Conservation (phyloP, 2,329 filamentous ascomycete genomes). For the Calonectria naviculata region DNA sequence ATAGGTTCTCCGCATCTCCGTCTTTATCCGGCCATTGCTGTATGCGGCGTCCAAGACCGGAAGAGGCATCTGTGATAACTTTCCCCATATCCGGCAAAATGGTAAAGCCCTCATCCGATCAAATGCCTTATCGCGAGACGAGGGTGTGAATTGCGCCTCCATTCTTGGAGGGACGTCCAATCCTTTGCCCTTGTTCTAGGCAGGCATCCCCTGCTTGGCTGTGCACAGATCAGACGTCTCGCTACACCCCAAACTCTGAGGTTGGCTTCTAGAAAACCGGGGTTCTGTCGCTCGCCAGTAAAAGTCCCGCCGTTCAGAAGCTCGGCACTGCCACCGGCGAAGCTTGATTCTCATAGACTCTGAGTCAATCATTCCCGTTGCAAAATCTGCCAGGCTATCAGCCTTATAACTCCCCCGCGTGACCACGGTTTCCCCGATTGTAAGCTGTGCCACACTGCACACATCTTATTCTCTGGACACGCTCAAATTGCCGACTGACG, state of each 20-base stretch:
- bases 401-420: background rate
- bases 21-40: background rate
- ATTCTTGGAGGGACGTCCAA: background rate
- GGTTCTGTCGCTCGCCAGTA: background rate
- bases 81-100: background rate
- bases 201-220: background rate
- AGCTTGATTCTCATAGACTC: background rate
- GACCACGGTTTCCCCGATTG: background rate
- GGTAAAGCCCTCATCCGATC: background rate
- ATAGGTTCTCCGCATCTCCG: background rate
- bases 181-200: background rate
- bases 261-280: background rate
- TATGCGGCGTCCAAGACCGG: background rate
- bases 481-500: background rate
- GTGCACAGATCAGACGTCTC: background rate
- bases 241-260: background rate
- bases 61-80: background rate
- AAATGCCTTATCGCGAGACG: background rate
- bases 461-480: background rate
- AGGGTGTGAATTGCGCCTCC: background rate
- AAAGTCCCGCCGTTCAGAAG: background rate
- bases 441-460: background rate
- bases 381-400: conserved; percentile 9
- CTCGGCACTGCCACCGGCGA: background rate
- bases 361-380: background rate